A percentile compares a stretch with the other conserved stretches of the same genome.
phyloP scores from a whole-genome alignment of 140 eudicot species.

The Cichorium intybus region DNA sequence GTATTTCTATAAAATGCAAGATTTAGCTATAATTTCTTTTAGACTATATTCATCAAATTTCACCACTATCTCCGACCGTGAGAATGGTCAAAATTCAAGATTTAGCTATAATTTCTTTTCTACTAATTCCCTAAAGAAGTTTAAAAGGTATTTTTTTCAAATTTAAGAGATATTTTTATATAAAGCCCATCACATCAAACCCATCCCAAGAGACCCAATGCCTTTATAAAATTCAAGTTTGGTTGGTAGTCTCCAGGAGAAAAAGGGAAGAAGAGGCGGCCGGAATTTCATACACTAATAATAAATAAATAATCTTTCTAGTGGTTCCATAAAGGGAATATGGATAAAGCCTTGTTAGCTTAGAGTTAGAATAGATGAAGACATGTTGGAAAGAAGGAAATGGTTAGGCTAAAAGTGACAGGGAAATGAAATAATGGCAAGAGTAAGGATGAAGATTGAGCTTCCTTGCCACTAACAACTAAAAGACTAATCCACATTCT shows the following conservation, averaged over 20 bases:
- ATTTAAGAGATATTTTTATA: too few species aligned
- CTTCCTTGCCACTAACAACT: constrained; percentile 35
- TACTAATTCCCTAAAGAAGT: too few species aligned
- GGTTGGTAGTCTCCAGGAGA: not conserved
- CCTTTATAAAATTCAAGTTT: too few species aligned
- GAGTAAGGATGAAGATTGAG: constrained; percentile 36
- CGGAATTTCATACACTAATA: not conserved
- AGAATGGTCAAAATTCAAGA: too few species aligned
- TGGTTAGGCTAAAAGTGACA: constrained; percentile 55
- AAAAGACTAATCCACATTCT: not conserved
- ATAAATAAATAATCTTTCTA: not conserved
- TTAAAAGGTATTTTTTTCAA: too few species aligned
- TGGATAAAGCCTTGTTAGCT: constrained; percentile 3
- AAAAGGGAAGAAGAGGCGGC: not conserved
- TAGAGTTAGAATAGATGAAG: constrained; percentile 6
- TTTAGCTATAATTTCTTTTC: too few species aligned
- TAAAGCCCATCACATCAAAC: too few species aligned
- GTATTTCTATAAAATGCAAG: too few species aligned
- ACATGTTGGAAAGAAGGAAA: constrained; percentile 10
- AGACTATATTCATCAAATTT: too few species aligned
- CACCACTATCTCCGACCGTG: too few species aligned
- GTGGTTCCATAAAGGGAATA: not conserved
- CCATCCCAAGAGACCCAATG: too few species aligned
- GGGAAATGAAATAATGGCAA: constrained; percentile 33
- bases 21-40: too few species aligned